Evolutionary conservation across 495 filamentous ascomycete genomes (phyloP).

Genomic region (Tuber microsphaerosporum): DNA sequence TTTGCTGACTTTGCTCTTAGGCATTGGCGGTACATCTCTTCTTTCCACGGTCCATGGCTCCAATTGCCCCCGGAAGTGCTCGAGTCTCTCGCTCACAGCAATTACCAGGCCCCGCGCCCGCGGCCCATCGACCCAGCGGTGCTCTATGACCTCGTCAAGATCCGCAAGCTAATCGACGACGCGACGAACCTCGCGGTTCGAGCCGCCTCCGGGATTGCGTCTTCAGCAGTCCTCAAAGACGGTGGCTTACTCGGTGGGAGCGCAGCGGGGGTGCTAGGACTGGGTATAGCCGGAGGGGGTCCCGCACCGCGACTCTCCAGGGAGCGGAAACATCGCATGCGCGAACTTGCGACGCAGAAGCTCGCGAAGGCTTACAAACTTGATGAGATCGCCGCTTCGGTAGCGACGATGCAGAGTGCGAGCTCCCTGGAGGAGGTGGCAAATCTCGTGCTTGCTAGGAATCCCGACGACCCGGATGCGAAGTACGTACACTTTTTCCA

Average conservation of each 20-base stretch:
- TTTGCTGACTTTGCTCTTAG: conserved; percentile 44
- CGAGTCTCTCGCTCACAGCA: conserved; percentile 67
- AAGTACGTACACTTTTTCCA: conserved; percentile 84
- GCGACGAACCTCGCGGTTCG: conserved; percentile 69
- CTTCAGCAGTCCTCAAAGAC: conserved; percentile 46
- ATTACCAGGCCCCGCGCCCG: conserved; percentile 66
- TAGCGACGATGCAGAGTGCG: conserved; percentile 73
- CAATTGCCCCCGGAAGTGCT: conserved; percentile 75
- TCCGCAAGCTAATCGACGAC: conserved; percentile 67
- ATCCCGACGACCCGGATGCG: conserved; percentile 57
- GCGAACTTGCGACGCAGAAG: conserved; percentile 69
- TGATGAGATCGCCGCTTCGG: conserved; percentile 73
- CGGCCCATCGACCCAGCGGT: conserved; percentile 71
- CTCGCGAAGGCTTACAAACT: conserved; percentile 65
- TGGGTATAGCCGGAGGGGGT: conserved; percentile 50
- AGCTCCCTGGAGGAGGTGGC: conserved; percentile 73
- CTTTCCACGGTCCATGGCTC: conserved; percentile 80
- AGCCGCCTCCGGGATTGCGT: conserved; percentile 62
- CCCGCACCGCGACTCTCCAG: conserved; percentile 61
- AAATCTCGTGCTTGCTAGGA: conserved; percentile 61
- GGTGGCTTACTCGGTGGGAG: conserved; percentile 50
- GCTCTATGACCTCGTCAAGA: conserved; percentile 76
- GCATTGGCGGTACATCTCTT: conserved; percentile 76
- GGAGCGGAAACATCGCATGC: conserved; percentile 66
- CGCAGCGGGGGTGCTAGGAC: conserved; percentile 56